Base-by-base conservation (phyloP, 768 basidiomycete genomes). In the Mycena latifolia region DNA sequence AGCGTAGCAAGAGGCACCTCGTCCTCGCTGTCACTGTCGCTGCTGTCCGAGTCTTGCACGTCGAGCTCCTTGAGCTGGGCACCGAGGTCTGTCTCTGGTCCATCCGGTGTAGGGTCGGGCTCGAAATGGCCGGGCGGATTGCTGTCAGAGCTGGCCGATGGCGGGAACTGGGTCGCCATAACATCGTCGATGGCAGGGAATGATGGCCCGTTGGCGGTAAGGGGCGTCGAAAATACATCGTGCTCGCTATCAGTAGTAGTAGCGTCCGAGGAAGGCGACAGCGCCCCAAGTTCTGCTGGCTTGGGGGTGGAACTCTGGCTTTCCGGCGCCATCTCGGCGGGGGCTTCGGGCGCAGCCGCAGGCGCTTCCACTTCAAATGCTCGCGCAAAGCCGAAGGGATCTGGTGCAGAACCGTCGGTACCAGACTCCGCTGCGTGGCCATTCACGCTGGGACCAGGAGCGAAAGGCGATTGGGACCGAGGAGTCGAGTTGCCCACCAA, bases 391-490 rank as follows among this genome's bases (percentile, higher is more conserved):
- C 69, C 69, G 29, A 70, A 70, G 43, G 70, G 69, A 56, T 74
- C 66, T 15, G 69, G 74, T 0, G 74, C 73, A 14, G 73, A 63
- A 24, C 67, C 78, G 66, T 74, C 73, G 69, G 74, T 20, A 81
- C 79, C 35, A 85, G 77, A 77, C 27, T 85, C 75, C 1, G 76
- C 58, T 5, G 83, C 70, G 24, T 78, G 59, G 63, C 78, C 75
- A 29, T 53, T 53, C 31, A 80, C 73, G 70, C 88, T 85, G 0
- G 89, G 80, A 55, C 85, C 85, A 0, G 89, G 80, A 55, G 85
- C 74, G 75, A 90, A 90, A 1, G 90, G 89, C 0, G 90, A 90
- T 64, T 86, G 84, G 1, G 89, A 83, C 35, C 86, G 86, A 55
- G 82, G 81, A 18, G 74, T 77, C 18, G 80, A 74, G 33, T 76